Evolutionary conservation across 2,329 filamentous ascomycete species (phyloP).

Genomic region (Sclerotinia borealis): DNA sequence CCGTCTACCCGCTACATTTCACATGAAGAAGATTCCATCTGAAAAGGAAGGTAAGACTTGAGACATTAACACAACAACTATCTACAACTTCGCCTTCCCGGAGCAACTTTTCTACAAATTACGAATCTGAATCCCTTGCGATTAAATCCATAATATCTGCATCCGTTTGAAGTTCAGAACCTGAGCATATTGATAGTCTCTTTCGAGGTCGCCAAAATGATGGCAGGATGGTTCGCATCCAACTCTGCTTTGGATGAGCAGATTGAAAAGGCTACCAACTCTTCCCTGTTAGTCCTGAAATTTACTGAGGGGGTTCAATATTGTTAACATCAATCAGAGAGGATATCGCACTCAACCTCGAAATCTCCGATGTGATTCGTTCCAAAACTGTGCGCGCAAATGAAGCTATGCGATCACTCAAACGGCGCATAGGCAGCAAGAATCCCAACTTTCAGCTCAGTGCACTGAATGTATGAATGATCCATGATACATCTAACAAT

Average conservation of each 20-base stretch:
- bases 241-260: constrained; percentile 93
- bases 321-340: constrained; percentile 52
- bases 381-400: constrained; percentile 97
- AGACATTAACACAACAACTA: background rate
- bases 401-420: constrained; percentile 95
- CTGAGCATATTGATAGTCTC: background rate
- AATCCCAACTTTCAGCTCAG: constrained; percentile 96
- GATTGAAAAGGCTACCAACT: constrained; percentile 93
- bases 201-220: constrained; percentile 45
- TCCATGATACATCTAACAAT: background rate
- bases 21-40: background rate
- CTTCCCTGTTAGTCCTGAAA: constrained; percentile 57
- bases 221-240: constrained; percentile 96
- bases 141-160: background rate
- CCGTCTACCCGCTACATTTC: no score
- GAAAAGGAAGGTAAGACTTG: background rate
- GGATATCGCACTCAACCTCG: constrained; percentile 93
- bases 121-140: background rate
- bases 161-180: background rate
- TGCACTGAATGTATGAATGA: constrained; percentile 66
- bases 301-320: background rate
- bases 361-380: constrained; percentile 95
- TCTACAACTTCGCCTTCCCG: background rate
- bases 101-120: background rate
- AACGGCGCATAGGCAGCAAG: constrained; percentile 90